Conservation (phyloP, 495 filamentous ascomycete species). For the Neurospora sp. region DNA sequence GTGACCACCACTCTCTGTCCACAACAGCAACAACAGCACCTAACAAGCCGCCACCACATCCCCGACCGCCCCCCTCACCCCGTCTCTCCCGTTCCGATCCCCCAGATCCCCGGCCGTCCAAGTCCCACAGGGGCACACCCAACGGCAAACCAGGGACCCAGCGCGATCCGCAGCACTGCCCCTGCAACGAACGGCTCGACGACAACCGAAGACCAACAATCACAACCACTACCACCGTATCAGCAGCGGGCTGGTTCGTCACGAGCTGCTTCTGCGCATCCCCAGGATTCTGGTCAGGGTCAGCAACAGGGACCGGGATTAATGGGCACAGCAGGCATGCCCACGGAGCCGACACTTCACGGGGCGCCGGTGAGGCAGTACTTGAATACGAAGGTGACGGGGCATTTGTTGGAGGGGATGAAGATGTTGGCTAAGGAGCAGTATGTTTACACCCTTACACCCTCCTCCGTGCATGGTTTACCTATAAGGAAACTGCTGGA, state of each 20-base stretch:
- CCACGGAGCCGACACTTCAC: constrained; percentile 48
- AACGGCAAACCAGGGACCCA: constrained; percentile 28
- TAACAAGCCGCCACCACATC: constrained; percentile 2
- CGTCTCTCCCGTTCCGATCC: constrained; percentile 7
- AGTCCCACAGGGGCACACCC: constrained; percentile 11
- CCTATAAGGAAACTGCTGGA: background rate
- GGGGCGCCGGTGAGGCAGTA: constrained; percentile 83
- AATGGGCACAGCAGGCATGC: constrained; percentile 23
- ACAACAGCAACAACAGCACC: constrained; percentile 10
- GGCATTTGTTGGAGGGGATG: constrained; percentile 81
- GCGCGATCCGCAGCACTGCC: constrained; percentile 31
- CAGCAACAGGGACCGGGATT: background rate
- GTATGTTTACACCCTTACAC: constrained; percentile 39
- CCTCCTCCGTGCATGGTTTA: background rate
- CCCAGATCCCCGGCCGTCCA: constrained; percentile 13
- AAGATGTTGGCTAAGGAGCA: constrained; percentile 75
- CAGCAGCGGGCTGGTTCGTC: constrained; percentile 15
- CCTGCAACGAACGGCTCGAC: constrained; percentile 7
- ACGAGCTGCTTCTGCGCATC: constrained; percentile 43
- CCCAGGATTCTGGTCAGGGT: constrained; percentile 20
- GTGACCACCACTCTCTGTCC: constrained; percentile 13
- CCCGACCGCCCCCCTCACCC: constrained; percentile 2
- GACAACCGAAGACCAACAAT: constrained; percentile 15
- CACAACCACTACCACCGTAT: background rate
- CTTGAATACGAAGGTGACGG: constrained; percentile 81